phyloP scores from a whole-genome alignment of 768 basidiomycete genomes.

The Pholiota conissans region DNA sequence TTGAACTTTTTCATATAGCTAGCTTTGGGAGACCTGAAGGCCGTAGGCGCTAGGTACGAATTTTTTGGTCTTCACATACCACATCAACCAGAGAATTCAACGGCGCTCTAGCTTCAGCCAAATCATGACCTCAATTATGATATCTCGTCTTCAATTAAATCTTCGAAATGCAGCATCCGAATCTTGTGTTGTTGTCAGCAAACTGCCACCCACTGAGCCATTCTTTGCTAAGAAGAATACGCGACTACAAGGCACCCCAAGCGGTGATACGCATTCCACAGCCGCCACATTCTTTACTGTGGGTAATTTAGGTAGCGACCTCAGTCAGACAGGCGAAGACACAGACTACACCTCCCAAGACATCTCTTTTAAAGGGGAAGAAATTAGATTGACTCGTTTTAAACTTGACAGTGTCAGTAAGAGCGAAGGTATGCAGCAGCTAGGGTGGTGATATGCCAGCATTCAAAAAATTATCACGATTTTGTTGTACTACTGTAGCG shows the following conservation, averaged over 20 bases:
- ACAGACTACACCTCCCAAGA: not conserved
- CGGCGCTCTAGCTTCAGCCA: constrained; percentile 21
- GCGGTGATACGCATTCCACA: not conserved
- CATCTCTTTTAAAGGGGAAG: not conserved
- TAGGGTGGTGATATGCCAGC: not conserved
- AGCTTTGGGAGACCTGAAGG: constrained; percentile 19
- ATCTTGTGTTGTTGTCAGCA: not conserved
- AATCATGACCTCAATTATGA: constrained; percentile 22
- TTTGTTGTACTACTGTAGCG: not conserved
- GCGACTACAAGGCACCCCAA: not conserved
- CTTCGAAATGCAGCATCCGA: constrained; percentile 11
- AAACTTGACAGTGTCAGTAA: not conserved
- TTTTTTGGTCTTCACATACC: too few relatives aligned
- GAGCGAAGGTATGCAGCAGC: not conserved
- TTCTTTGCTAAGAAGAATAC: not conserved
- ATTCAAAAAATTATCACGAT: not conserved
- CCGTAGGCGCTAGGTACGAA: constrained; percentile 21
- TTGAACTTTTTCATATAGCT: constrained; percentile 6
- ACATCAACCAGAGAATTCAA: too few relatives aligned
- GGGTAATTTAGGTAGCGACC: constrained; percentile 18
- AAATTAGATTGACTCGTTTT: not conserved
- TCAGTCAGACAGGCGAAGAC: constrained; percentile 7
- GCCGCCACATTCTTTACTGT: constrained; percentile 13
- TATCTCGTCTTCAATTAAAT: constrained; percentile 22
- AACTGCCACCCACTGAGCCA: not conserved